These are phyloP conservation scores for Aechmea fasciata DNA, from an alignment of 176 grass and related monocot genomes.

Conservation along the genomic window DNA sequence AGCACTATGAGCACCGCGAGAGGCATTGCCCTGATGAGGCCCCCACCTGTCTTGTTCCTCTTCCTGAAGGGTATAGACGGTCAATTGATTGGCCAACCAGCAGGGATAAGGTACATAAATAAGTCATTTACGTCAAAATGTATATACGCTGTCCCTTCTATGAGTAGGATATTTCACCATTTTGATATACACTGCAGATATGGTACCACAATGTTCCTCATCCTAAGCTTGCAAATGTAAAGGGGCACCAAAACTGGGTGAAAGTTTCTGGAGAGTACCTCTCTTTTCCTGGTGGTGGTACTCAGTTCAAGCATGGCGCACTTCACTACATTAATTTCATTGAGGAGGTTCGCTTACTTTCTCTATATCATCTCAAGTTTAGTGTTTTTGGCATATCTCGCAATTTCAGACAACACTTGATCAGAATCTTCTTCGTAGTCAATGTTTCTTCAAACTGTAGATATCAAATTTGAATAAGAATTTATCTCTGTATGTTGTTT, in stretches of 20 bases:
- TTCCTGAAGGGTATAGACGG: conserved; percentile 42
- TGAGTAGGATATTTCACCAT: neutral
- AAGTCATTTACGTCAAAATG: neutral
- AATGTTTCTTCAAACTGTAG: too few species aligned
- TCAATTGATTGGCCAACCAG: conserved; percentile 77
- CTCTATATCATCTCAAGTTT: too few species aligned
- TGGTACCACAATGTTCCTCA: conserved; percentile 6
- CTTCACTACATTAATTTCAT: conserved; percentile 3
- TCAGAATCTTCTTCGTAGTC: too few species aligned
- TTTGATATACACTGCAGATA: neutral
- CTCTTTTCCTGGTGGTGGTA: neutral
- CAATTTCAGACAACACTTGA: too few species aligned
- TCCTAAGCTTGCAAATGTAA: conserved; percentile 2
- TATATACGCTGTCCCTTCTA: neutral
- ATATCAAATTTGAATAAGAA: too few species aligned
- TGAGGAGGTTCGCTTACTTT: neutral
- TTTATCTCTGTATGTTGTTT: too few species aligned
- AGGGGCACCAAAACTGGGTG: conserved; percentile 1
- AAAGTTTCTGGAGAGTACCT: conserved; percentile 4
- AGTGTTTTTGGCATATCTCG: too few species aligned
- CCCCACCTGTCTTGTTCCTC: conserved; percentile 66
- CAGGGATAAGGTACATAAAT: conserved; percentile 50
- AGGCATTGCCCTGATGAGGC: conserved; percentile 57
- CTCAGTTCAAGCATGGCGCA: neutral
- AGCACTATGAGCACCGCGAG: conserved; percentile 91